Conservation (phyloP, 2,329 filamentous ascomycete species). For the Alternaria ventricosa region DNA sequence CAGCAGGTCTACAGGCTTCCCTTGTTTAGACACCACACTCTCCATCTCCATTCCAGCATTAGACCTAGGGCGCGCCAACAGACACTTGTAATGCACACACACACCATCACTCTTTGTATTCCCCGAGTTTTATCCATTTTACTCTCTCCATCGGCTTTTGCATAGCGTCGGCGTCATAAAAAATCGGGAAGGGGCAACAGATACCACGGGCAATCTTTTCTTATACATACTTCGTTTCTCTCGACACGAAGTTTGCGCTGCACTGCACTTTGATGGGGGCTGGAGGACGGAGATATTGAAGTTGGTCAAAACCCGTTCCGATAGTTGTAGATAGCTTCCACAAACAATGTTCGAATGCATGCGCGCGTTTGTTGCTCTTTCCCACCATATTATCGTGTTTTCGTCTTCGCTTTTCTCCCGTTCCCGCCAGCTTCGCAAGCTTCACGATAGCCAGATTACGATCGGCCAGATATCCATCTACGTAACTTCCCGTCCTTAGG, state of each 20-base stretch:
- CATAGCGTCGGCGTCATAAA: constrained; percentile 34
- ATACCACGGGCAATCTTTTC: constrained; percentile 17
- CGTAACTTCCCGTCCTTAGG: not conserved
- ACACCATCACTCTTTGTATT: not conserved
- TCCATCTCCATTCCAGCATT: not conserved
- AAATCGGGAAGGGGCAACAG: constrained; percentile 23
- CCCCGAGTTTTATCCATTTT: constrained; percentile 8
- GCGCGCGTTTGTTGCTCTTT: constrained; percentile 27
- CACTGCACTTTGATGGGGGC: not conserved
- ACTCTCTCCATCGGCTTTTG: constrained; percentile 15
- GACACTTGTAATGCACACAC: constrained; percentile 20
- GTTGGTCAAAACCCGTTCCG: not conserved
- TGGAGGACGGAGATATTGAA: not conserved
- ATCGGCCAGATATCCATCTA: not conserved
- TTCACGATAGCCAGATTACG: not conserved
- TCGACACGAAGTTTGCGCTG: not conserved
- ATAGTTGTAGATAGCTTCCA: not conserved
- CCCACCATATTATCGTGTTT: constrained; percentile 8
- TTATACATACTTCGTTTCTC: constrained; percentile 15
- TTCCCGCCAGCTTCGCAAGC: not conserved
- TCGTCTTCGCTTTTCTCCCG: not conserved
- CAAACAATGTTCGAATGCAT: constrained; percentile 23
- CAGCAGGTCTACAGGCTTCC: constrained; percentile 27
- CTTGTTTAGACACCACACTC: constrained; percentile 10
- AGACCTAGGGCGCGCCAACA: constrained; percentile 13